Evolutionary conservation across 1,284 basidiomycete species (phyloP).

Genomic region (Austropuccinia psidii): DNA sequence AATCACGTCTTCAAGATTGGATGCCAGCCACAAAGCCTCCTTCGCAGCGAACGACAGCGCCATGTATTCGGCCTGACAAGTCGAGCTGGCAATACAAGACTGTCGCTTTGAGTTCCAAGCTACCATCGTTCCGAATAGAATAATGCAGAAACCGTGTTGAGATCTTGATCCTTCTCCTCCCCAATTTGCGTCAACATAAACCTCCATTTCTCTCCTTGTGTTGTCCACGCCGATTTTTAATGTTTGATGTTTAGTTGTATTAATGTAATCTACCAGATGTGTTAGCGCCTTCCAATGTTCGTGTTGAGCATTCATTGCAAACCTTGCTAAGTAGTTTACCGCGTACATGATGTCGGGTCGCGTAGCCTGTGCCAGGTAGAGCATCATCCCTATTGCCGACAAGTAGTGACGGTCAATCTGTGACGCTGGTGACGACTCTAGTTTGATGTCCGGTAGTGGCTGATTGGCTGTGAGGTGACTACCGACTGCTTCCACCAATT

Average conservation of each 20-base stretch:
- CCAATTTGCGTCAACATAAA: neutral
- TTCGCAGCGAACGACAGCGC: neutral
- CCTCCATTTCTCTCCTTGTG: too few species aligned
- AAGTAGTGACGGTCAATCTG: too few species aligned
- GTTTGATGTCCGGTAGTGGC: neutral
- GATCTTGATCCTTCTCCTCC: neutral
- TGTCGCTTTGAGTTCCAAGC: neutral
- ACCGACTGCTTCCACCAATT: neutral
- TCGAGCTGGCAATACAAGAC: neutral
- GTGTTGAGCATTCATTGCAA: neutral
- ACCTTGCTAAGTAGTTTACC: neutral
- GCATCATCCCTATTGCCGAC: too few species aligned
- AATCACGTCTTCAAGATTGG: too few species aligned
- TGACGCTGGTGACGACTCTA: too few species aligned
- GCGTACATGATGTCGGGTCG: too few species aligned
- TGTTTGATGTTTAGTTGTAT: too few species aligned
- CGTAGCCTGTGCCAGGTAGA: neutral
- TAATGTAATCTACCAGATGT: neutral
- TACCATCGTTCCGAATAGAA: too few species aligned
- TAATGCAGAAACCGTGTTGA: neutral
- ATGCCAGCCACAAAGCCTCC: too few species aligned
- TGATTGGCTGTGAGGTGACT: neutral
- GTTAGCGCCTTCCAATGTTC: neutral
- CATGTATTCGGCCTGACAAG: neutral
- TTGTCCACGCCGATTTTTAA: too few species aligned